phyloP scores from a whole-genome alignment of 164 flowering plant species.

The Brasenia schreberi region DNA sequence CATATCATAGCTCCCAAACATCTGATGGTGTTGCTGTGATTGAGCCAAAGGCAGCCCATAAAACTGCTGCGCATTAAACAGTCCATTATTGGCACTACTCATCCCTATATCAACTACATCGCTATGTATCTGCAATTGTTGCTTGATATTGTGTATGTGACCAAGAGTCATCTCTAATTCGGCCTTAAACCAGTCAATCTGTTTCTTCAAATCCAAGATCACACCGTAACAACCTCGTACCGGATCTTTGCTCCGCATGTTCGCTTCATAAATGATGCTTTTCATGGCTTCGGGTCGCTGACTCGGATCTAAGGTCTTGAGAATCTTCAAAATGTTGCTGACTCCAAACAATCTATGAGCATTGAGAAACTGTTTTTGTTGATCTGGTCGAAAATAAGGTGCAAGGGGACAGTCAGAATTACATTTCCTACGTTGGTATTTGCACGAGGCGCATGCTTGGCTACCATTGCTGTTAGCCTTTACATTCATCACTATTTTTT shows the following conservation, averaged over 20 bases:
- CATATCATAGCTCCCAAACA: neutral
- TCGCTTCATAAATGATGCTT: slow-evolving; percentile 2
- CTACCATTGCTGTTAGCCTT: neutral
- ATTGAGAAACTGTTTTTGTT: slow-evolving; percentile 5
- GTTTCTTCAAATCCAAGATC: neutral
- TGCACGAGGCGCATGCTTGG: slow-evolving; percentile 12
- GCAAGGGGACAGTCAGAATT: slow-evolving; percentile 8
- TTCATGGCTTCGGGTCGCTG: slow-evolving; percentile 7
- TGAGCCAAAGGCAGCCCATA: neutral
- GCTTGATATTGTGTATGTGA: neutral
- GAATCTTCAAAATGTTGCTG: slow-evolving; percentile 6
- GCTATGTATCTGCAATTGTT: neutral
- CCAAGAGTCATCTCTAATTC: slow-evolving; percentile 1
- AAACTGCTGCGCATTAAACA: neutral
- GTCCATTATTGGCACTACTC: too few species aligned
- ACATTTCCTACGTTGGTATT: slow-evolving; percentile 11
- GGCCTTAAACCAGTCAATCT: neutral
- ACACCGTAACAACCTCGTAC: slow-evolving; percentile 5
- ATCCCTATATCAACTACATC: neutral
- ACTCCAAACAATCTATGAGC: slow-evolving; percentile 9
- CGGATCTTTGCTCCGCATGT: slow-evolving; percentile 5
- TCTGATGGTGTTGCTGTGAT: neutral
- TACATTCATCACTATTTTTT: neutral
- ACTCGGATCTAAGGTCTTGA: neutral
- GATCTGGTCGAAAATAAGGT: slow-evolving; percentile 5